Percentiles rank a stretch among this genome's conserved stretches.
Conservation (phyloP, 768 basidiomycete genomes). For the Auricularia cornea region DNA sequence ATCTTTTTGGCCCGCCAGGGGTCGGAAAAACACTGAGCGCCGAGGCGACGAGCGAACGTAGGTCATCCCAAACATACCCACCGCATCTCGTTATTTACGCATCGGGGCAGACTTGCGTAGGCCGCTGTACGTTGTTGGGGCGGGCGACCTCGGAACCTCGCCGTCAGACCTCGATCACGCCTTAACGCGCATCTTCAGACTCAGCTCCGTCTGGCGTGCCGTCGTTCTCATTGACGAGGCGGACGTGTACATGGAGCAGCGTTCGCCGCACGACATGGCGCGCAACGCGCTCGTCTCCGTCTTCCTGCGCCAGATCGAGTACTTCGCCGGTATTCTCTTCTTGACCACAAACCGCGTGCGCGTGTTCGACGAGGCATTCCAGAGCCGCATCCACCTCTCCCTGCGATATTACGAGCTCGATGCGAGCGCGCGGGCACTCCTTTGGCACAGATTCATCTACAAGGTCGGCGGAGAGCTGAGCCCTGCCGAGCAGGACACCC, state of each 20-base stretch:
- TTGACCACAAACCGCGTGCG: slow-evolving; percentile 32
- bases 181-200: slow-evolving; percentile 24
- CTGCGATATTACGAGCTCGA: slow-evolving; percentile 55
- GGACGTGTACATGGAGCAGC: slow-evolving; percentile 66
- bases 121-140: slow-evolving; percentile 27
- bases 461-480: slow-evolving; percentile 30
- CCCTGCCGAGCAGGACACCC: slow-evolving; percentile 33
- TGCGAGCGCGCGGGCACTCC: slow-evolving; percentile 44
- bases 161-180: slow-evolving; percentile 22
- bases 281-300: slow-evolving; percentile 69
- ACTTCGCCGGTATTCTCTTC: slow-evolving; percentile 31
- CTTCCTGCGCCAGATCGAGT: slow-evolving; percentile 31
- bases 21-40: slow-evolving; percentile 32
- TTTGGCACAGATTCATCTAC: slow-evolving; percentile 54
- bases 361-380: slow-evolving; percentile 30
- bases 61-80: no score
- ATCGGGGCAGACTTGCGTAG: slow-evolving; percentile 11
- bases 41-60: slow-evolving; percentile 1
- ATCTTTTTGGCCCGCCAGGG: slow-evolving; percentile 45
- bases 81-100: neutral
- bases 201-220: slow-evolving; percentile 26
- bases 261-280: slow-evolving; percentile 53
- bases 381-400: slow-evolving; percentile 24
- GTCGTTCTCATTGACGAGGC: slow-evolving; percentile 35
- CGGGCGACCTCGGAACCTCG: slow-evolving; percentile 26